A percentile compares a stretch with the other conserved stretches of the same genome.
These are phyloP conservation scores for Saturnispora quitensis DNA, from an alignment of 805 yeast genomes.

Conservation along the genomic window DNA sequence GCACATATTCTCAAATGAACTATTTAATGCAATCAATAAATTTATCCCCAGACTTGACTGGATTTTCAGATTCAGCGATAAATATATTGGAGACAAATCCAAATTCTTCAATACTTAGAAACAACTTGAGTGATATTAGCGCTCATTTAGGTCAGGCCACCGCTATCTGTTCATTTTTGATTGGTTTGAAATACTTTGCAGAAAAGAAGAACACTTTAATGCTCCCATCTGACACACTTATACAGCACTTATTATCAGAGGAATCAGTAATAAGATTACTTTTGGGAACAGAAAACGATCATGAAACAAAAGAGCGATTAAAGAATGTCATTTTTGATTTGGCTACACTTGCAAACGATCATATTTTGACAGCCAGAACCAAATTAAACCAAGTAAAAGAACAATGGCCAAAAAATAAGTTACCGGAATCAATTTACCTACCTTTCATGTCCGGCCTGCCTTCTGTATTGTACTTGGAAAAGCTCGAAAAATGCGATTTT, in stretches of 20 bases:
- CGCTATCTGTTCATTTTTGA: constrained; percentile 54
- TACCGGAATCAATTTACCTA: constrained; percentile 57
- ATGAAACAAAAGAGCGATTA: constrained; percentile 26
- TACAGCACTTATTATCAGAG: constrained; percentile 47
- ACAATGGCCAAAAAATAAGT: constrained; percentile 23
- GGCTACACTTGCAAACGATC: constrained; percentile 74
- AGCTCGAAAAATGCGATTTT: constrained; percentile 55
- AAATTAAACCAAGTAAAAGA: constrained; percentile 35
- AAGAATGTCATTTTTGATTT: constrained; percentile 58
- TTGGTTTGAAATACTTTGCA: constrained; percentile 54
- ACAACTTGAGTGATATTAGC: constrained; percentile 44
- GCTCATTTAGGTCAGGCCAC: constrained; percentile 83
- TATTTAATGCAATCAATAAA: constrained; percentile 54
- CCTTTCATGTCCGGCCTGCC: constrained; percentile 68
- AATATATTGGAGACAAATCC: constrained; percentile 40
- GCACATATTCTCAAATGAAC: constrained; percentile 63
- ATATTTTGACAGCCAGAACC: constrained; percentile 56
- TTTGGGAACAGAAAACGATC: constrained; percentile 33
- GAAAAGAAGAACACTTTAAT: constrained; percentile 39
- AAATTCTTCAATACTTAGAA: constrained; percentile 13
- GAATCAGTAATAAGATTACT: constrained; percentile 46
- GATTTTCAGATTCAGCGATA: constrained; percentile 35
- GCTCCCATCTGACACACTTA: constrained; percentile 55
- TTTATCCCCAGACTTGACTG: constrained; percentile 48
- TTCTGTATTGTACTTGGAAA: constrained; percentile 48